Conservation (phyloP, 2,329 filamentous ascomycete species). For the Monilinia polystroma region DNA sequence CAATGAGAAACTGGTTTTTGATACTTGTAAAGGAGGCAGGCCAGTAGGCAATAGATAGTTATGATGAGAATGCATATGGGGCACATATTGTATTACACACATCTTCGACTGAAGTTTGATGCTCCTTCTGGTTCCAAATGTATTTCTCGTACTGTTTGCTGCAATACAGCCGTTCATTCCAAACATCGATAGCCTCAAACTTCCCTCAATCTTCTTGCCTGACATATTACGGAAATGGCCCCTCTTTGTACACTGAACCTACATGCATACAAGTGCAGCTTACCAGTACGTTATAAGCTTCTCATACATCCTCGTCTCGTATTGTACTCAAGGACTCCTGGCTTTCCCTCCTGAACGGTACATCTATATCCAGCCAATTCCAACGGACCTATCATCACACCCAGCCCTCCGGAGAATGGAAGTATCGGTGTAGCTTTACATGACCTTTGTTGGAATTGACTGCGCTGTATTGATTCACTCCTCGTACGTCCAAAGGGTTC, state of each 20-base stretch:
- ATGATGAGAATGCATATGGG: background rate
- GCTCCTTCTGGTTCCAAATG: background rate
- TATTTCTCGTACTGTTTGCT: background rate
- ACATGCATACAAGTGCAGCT: slow-evolving; percentile 19
- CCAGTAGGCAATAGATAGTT: background rate
- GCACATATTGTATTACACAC: background rate
- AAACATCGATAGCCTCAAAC: slow-evolving; percentile 14
- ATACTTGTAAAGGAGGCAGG: background rate
- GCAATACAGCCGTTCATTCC: background rate
- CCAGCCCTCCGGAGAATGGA: slow-evolving; percentile 16
- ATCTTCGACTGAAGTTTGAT: slow-evolving; percentile 1
- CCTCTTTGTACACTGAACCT: slow-evolving; percentile 20
- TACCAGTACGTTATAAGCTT: background rate
- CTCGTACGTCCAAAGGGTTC: slow-evolving; percentile 3
- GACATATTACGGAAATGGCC: slow-evolving; percentile 11
- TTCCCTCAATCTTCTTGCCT: slow-evolving; percentile 6
- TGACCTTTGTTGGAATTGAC: slow-evolving; percentile 13
- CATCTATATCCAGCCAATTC: slow-evolving; percentile 9
- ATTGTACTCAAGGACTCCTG: background rate
- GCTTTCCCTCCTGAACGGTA: background rate
- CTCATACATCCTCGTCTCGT: slow-evolving; percentile 6
- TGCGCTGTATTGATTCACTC: slow-evolving; percentile 11
- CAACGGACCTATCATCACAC: slow-evolving; percentile 15
- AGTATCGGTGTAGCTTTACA: slow-evolving; percentile 18
- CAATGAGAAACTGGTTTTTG: background rate